A percentile compares a stretch with the other conserved stretches of the same genome.
Conservation (phyloP, 345 rosid species). For the Murraya paniculata region DNA sequence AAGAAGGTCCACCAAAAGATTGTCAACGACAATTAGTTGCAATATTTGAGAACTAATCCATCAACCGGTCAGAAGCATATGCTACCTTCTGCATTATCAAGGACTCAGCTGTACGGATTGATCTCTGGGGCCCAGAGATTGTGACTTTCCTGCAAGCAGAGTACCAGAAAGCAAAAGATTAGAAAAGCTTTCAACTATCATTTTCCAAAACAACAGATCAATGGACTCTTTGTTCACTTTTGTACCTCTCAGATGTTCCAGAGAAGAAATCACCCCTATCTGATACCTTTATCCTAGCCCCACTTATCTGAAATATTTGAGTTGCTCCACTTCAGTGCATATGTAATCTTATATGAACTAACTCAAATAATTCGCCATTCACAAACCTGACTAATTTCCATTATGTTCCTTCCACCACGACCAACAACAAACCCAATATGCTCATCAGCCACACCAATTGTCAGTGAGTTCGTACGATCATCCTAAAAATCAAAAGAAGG, state of each 20-base stretch:
- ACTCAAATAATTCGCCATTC: not conserved
- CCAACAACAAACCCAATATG: conserved; percentile 97
- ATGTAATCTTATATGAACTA: not conserved
- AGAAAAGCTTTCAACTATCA: not conserved
- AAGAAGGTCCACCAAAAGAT: conserved; percentile 13
- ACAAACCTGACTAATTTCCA: conserved; percentile 91
- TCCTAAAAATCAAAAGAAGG: conserved; percentile 52
- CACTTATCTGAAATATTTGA: conserved; percentile 60
- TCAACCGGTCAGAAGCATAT: conserved; percentile 71
- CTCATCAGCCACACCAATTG: conserved; percentile 87
- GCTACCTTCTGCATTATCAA: conserved; percentile 96
- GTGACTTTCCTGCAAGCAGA: conserved; percentile 77
- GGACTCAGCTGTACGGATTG: conserved; percentile 77
- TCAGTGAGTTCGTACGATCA: conserved; percentile 62
- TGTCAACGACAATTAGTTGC: conserved; percentile 15
- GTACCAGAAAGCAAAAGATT: not conserved
- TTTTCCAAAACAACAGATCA: not conserved
- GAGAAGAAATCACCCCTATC: conserved; percentile 95
- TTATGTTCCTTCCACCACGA: conserved; percentile 93
- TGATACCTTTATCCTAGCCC: conserved; percentile 91
- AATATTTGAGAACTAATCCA: conserved; percentile 38
- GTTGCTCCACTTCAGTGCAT: conserved; percentile 12
- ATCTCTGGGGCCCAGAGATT: conserved; percentile 88
- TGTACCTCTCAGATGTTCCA: conserved; percentile 88
- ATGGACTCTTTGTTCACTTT: not conserved